phyloP scores from a whole-genome alignment of 352 stramenopile genomes.

The Plasmopara viticola region DNA sequence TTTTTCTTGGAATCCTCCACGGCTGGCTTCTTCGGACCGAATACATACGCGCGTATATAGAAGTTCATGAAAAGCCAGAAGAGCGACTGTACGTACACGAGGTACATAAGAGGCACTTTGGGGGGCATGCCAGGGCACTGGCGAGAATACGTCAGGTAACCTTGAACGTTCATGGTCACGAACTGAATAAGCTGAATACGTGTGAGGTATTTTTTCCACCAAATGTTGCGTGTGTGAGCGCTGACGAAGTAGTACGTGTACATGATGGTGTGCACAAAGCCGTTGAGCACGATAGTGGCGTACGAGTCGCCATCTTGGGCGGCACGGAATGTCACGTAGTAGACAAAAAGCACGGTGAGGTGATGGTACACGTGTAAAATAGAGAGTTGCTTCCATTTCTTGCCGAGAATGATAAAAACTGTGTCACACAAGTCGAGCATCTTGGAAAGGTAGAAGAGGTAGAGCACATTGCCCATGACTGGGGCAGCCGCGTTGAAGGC shows the following conservation, averaged over 20 bases:
- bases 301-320: conserved; percentile 94
- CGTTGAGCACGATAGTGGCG: conserved; percentile 92
- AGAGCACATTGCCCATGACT: conserved; percentile 89
- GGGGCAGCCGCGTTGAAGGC: conserved; percentile 77
- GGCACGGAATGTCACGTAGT: conserved; percentile 91
- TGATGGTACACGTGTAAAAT: conserved; percentile 98
- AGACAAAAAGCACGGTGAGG: conserved; percentile 93
- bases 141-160: conserved; percentile 63
- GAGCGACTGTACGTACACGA: conserved; percentile 93
- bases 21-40: conserved; percentile 32
- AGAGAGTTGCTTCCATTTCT: conserved; percentile 94
- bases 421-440: conserved; percentile 86
- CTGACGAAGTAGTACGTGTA: conserved; percentile 98
- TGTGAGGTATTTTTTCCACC: conserved; percentile 95
- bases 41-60: conserved; percentile 89
- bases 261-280: conserved; percentile 97
- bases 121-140: conserved; percentile 68
- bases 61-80: conserved; percentile 96
- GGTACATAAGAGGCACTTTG: conserved; percentile 79
- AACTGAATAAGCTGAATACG: conserved; percentile 93
- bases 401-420: conserved; percentile 94
- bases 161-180: conserved; percentile 61
- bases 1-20: conserved; percentile 32
- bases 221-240: conserved; percentile 94
- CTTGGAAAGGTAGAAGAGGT: conserved; percentile 96